phyloP scores from a whole-genome alignment of 116 monocot species.

The Zostera marina region DNA sequence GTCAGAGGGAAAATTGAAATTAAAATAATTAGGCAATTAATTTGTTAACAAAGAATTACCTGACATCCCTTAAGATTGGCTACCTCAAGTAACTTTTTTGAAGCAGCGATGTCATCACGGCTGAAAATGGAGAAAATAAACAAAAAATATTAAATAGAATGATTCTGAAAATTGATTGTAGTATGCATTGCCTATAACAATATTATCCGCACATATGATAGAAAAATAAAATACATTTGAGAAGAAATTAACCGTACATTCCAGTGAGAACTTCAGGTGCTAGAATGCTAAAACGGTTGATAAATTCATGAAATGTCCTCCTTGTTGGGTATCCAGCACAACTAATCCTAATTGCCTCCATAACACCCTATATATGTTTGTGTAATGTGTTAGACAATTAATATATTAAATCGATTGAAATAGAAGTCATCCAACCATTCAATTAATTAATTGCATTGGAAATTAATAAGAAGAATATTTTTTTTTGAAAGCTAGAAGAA shows the following conservation, averaged over 20 bases:
- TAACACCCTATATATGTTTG: constrained; percentile 46
- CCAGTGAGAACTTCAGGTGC: constrained; percentile 34
- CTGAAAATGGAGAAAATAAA: constrained; percentile 14
- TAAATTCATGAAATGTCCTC: constrained; percentile 42
- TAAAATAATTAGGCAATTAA: neutral
- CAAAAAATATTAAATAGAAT: no score
- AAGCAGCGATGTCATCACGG: constrained; percentile 30
- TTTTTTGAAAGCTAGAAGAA: no score
- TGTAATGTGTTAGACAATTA: no score
- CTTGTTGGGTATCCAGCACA: constrained; percentile 57
- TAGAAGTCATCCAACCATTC: no score
- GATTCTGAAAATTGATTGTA: no score
- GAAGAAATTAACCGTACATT: no score
- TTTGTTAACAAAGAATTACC: constrained; percentile 15
- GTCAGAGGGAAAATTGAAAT: neutral
- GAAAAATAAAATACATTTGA: no score
- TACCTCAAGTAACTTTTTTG: constrained; percentile 29
- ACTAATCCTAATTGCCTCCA: constrained; percentile 63
- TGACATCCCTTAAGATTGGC: constrained; percentile 38
- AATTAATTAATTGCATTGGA: no score
- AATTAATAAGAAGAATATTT: no score
- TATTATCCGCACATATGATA: no score
- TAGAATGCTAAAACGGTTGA: constrained; percentile 57
- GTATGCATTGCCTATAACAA: no score
- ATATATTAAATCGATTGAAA: no score